Percentiles rank a stretch among this genome's conserved stretches.
Conservation (phyloP, 305 asterid genomes). For the Solanum chacoense region DNA sequence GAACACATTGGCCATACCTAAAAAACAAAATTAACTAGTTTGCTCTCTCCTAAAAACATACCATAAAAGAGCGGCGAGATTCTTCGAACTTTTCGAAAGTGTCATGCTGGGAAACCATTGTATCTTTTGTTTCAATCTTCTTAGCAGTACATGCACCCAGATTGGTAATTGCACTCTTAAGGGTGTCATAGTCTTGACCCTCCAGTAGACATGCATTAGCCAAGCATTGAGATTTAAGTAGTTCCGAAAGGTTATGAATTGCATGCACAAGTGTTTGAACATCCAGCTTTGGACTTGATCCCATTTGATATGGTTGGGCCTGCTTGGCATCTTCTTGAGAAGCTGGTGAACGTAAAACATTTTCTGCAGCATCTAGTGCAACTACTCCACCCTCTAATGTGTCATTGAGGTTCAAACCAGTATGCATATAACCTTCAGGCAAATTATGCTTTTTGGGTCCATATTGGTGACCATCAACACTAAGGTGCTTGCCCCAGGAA, state of each 20-base stretch:
- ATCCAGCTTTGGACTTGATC: slow-evolving; percentile 30
- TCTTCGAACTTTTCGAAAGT: slow-evolving; percentile 25
- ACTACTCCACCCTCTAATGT: slow-evolving; percentile 48
- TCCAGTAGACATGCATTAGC: slow-evolving; percentile 29
- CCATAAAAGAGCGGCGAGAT: slow-evolving; percentile 23
- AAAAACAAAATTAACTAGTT: neutral
- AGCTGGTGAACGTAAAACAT: slow-evolving; percentile 69
- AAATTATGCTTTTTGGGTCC: slow-evolving; percentile 7
- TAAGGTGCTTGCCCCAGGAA: slow-evolving; percentile 17
- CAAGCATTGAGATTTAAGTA: slow-evolving; percentile 38
- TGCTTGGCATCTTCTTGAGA: slow-evolving; percentile 50
- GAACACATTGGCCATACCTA: neutral
- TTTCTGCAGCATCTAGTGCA: slow-evolving; percentile 79
- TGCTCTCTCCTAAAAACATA: slow-evolving; percentile 16
- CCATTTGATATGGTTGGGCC: slow-evolving; percentile 6
- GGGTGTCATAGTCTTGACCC: slow-evolving; percentile 32
- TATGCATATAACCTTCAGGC: slow-evolving; percentile 1
- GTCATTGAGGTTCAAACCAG: slow-evolving; percentile 28
- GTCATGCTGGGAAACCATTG: slow-evolving; percentile 17
- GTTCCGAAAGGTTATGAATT: slow-evolving; percentile 51
- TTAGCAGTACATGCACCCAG: slow-evolving; percentile 41
- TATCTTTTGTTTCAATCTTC: slow-evolving; percentile 18
- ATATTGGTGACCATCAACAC: slow-evolving; percentile 20
- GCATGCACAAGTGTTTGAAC: slow-evolving; percentile 38
- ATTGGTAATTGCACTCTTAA: slow-evolving; percentile 38